Conservation (phyloP, 352 stramenopile species). For the Globisporangium orthogonon region DNA sequence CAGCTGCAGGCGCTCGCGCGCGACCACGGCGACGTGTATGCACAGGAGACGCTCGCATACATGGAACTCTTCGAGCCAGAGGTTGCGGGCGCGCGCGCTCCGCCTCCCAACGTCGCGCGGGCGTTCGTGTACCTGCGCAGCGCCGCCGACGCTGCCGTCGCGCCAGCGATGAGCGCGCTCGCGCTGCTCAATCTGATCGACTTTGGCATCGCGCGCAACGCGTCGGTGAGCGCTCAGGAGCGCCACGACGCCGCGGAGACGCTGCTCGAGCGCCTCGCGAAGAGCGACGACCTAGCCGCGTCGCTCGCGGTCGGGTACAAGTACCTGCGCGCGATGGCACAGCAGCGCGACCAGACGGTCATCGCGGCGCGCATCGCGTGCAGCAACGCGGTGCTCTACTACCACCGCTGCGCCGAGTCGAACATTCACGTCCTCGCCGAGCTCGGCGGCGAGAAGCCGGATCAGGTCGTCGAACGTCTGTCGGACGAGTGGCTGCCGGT, state of each 20-base stretch:
- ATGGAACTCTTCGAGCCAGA: slow-evolving; percentile 50
- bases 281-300: slow-evolving; percentile 51
- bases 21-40: slow-evolving; percentile 32
- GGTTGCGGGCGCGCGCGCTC: not conserved
- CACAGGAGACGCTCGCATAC: slow-evolving; percentile 52
- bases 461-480: slow-evolving; percentile 33
- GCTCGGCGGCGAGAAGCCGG: slow-evolving; percentile 32
- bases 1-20: slow-evolving; percentile 23
- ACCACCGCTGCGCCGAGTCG: slow-evolving; percentile 45
- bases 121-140: slow-evolving; percentile 37
- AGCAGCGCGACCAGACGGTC: not conserved
- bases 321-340: slow-evolving; percentile 31
- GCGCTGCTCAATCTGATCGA: slow-evolving; percentile 58
- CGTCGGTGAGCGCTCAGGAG: slow-evolving; percentile 15
- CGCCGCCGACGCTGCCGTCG: slow-evolving; percentile 35
- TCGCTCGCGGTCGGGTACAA: slow-evolving; percentile 53
- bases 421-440: slow-evolving; percentile 50
- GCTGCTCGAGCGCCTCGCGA: slow-evolving; percentile 24
- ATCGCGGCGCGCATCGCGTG: slow-evolving; percentile 15
- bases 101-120: slow-evolving; percentile 24
- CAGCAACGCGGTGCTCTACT: slow-evolving; percentile 34
- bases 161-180: slow-evolving; percentile 30
- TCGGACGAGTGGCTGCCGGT: slow-evolving; percentile 35
- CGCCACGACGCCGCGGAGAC: slow-evolving; percentile 27
- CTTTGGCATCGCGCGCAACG: slow-evolving; percentile 22